Base-by-base conservation (phyloP, 768 basidiomycete species). In the Phlebiopsis gigantea region DNA sequence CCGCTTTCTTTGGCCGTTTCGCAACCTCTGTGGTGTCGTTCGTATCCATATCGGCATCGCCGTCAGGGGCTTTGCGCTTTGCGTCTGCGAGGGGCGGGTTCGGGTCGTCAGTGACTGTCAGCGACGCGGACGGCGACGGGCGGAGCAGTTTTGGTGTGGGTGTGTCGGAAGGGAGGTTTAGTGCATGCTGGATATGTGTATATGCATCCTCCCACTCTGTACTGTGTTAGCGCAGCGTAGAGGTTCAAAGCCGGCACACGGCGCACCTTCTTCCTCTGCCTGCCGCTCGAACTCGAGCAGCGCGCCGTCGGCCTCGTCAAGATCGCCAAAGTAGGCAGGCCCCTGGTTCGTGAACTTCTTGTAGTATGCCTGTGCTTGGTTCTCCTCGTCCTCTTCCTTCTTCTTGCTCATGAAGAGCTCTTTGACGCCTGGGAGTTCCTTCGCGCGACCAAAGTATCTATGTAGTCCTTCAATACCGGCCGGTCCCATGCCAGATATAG, bases 401-500 rank as follows among this genome's bases (percentile, higher is more conserved):
- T 93, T 89, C 45, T 86, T 82, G 69, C 86, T 85, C 68, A 88
- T 77, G 67, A 98, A 98, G n/a, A 99, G 80, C 70, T 98, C 96
- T 57, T 87, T 86, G 10, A 98, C 93, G 39, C 96, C 95, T 0
- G 96, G 96, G 1, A 99, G 76, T 55, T 98, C 96, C 69, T 93
- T 96, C 3, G 96, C 93, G 26, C 95, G 87, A 56, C 95, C 96
- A 69, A 99, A 98, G 72, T 98, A 98, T 68, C 94, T 96, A 53
- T 31, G 9, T 26, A 22, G 22, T 12, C 10, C 3, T 22, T 3
- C 10, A 60, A 17, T 10, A 41, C 63, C 8, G 50, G 53, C 26
- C 29, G 7, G 17, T 39, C 31, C 4, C 26, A n/a, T 22, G 29
- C 1, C 5, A n/a, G 14, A 26, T 17, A 59, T n/a, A 22, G 4